Evolutionary conservation across 306 rosid genomes (phyloP).

Genomic region (Medicago truncatula): DNA sequence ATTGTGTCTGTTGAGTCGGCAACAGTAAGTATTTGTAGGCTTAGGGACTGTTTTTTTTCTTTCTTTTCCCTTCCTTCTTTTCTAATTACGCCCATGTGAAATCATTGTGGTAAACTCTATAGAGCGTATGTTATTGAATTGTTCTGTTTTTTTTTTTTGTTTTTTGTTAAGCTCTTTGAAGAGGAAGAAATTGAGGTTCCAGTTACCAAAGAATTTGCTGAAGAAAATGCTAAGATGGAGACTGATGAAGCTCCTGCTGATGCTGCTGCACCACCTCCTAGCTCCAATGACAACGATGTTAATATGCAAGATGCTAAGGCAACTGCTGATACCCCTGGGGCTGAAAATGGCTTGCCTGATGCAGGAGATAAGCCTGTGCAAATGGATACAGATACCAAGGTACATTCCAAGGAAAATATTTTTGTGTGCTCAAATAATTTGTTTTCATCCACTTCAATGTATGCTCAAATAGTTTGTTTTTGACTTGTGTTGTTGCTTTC

Average conservation of each 20-base stretch:
- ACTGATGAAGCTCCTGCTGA: constrained; percentile 72
- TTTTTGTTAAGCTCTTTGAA: constrained; percentile 61
- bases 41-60: neutral
- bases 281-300: constrained; percentile 59
- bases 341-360: constrained; percentile 69
- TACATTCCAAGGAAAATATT: neutral
- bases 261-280: constrained; percentile 50
- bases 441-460: neutral
- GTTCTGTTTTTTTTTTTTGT: no score
- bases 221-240: constrained; percentile 72
- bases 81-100: neutral
- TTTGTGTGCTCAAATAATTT: neutral
- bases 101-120: no score
- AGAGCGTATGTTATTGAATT: neutral
- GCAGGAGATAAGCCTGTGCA: constrained; percentile 77
- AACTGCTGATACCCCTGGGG: constrained; percentile 57
- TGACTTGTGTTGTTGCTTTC: neutral
- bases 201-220: constrained; percentile 63
- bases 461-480: neutral
- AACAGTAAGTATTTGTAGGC: constrained; percentile 59
- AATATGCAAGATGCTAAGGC: constrained; percentile 86
- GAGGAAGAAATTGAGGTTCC: constrained; percentile 88
- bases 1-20: constrained; percentile 77
- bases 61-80: neutral
- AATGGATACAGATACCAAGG: constrained; percentile 90